Evolutionary conservation across 2,329 filamentous ascomycete genomes (phyloP), one percentile per base, ranked within the genome.

Genomic region (Fusarium tanahbumbuense): DNA sequence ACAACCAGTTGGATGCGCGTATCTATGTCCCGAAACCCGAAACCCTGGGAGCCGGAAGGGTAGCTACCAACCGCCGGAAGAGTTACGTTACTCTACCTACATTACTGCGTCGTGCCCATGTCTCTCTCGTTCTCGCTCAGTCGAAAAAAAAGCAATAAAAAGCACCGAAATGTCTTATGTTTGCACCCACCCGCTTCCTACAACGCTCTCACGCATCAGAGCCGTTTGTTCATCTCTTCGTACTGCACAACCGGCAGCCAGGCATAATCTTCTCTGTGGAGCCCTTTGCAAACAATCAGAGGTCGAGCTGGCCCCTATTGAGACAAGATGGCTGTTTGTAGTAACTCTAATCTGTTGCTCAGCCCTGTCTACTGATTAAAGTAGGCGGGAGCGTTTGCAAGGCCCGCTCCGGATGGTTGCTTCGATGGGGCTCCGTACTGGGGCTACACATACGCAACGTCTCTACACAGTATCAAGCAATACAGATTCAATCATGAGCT

Each of bases 361-460:
- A 20, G 23, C 32, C 48, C 23, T 41, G 13, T 40, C 40, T 62
- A 27, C 15, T 60, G 53, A 55, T 40, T 40, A 46, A 37, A 20
- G 25, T 53, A 34, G 41, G 44, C 34, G 59, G 68, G 59, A 61
- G 44, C 44, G 46, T 52, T 63, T 57, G 37, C 49, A 60, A 72
- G 66, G 69, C 44, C 69, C 69, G 56, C 66, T 27, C 69, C 69
- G 58, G 61, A 49, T 53, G 49, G 56, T 40, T 58, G 56, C 32
- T 48, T 41, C 37, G 18, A 45, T 34, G 25, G 28, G 32, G 28
- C 41, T 71, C 34, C 5, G 18, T 37, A 48, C 44, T 62, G 22
- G 44, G 30, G 22, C 44, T 37, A 49, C 30, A 42, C 32, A 44
- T 41, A 30, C 15, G 48, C 37, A 53, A 25, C 25, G 34, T 45